Evolutionary conservation across 2,329 filamentous ascomycete species (phyloP).

Genomic region (Stylonectria norvegica): DNA sequence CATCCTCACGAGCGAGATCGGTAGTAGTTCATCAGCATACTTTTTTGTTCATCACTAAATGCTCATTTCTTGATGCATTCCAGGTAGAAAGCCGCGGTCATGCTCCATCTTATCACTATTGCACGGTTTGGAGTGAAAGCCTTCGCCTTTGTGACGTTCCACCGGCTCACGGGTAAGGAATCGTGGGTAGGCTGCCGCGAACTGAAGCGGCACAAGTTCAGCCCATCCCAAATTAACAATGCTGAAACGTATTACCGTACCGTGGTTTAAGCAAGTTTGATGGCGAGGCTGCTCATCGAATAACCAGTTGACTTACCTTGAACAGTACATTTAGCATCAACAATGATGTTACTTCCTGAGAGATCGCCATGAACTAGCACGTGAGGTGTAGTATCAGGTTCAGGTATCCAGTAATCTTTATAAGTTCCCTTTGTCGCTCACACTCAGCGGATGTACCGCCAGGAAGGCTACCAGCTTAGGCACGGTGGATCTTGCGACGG

Average conservation of each 20-base stretch:
- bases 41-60: background rate
- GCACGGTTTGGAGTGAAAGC: background rate
- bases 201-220: background rate
- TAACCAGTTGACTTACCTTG: background rate
- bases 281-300: background rate
- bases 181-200: background rate
- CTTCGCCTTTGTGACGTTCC: background rate
- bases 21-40: background rate
- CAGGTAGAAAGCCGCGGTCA: slow-evolving; percentile 1
- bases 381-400: background rate
- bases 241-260: background rate
- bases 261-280: background rate
- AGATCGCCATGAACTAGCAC: background rate
- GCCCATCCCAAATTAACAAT: background rate
- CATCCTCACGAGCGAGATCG: slow-evolving; percentile 2
- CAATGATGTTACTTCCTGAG: background rate
- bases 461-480: background rate
- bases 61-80: slow-evolving; percentile 2
- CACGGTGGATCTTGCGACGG: background rate
- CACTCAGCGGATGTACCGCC: background rate
- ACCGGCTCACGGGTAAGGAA: background rate
- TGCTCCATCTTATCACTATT: background rate
- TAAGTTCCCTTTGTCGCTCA: background rate
- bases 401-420: background rate
- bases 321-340: background rate